Evolutionary conservation across 2,329 filamentous ascomycete species (phyloP), one percentile per base, ranked within the genome.

Genomic region (Pseudogymnoascus sp.): DNA sequence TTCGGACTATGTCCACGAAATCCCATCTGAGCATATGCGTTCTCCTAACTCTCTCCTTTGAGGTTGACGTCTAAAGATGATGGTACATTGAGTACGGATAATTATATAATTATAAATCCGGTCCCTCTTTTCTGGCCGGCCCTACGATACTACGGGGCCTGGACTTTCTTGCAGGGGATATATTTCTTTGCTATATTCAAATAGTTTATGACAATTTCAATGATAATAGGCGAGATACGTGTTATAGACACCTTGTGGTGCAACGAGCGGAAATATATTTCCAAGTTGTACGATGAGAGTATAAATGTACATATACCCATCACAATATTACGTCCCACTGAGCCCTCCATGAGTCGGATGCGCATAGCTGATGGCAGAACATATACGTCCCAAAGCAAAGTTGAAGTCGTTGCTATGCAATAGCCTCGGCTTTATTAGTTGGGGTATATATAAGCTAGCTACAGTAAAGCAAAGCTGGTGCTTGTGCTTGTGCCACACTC

Each of bases 21-120:
- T 42, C 33, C 59, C 59, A 60, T 42, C 31, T 60, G 59, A 60
- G 59, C 59, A 60, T 60, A 60, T 60, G 59, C 59, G 59, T 56
- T 60, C 33, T 40, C 59, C 59, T 60, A 60, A 40, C 59, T 60
- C 59, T 40, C 59, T 40, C 59, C 35, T 60, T 60, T 60, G 59
- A 60, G 59, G 59, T 60, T 42, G 21, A 60, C 59, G 59, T 60
- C 59, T 60, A 60, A 60, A 60, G 59, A 60, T 60, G 31, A 42
- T 60, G 59, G 59, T 29, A 60, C 38, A 60, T 60, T 60, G 59
- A 60, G 35, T 17, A 26, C 38, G 59, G 59, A 60, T 23, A 40
- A 42, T 42, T 38, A 40, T 60, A 42, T 38, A 60, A 13, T 9
- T 26, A 60, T 60, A 31, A 31, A 38, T 60, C 59, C 59, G 33